Evolutionary conservation across 2,329 filamentous ascomycete species (phyloP).

Genomic region (Penicillium sp.): DNA sequence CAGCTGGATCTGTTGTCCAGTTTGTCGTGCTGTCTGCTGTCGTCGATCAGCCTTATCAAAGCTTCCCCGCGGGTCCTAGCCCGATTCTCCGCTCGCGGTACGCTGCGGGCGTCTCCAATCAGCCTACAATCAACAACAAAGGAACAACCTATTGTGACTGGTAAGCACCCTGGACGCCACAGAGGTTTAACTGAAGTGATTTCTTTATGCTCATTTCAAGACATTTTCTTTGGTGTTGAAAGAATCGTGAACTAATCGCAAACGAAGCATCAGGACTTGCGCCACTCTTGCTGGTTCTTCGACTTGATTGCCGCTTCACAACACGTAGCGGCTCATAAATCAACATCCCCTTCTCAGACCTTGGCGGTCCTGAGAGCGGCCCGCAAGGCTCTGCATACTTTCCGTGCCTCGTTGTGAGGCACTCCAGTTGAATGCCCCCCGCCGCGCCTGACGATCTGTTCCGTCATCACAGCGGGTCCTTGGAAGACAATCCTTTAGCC

Average conservation of each 20-base stretch:
- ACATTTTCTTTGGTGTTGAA: too few relatives aligned
- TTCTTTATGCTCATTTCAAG: too few relatives aligned
- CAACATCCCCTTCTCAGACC: constrained; percentile 32
- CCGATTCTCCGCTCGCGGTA: constrained; percentile 25
- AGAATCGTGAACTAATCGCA: constrained; percentile 3
- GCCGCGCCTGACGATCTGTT: constrained; percentile 37
- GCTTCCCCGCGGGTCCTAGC: constrained; percentile 27
- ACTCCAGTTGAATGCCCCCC: constrained; percentile 41
- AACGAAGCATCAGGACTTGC: not conserved
- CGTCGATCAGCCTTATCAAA: constrained; percentile 23
- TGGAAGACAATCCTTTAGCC: constrained; percentile 27
- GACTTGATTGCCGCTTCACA: too few relatives aligned
- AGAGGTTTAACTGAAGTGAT: too few relatives aligned
- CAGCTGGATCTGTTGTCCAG: constrained; percentile 14
- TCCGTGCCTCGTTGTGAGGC: constrained; percentile 30
- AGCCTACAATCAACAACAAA: not conserved
- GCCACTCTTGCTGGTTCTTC: too few relatives aligned
- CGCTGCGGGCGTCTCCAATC: constrained; percentile 4
- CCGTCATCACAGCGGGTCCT: constrained; percentile 34
- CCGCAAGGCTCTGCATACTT: constrained; percentile 3
- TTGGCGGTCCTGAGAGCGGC: constrained; percentile 31
- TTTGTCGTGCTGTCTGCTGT: constrained; percentile 11
- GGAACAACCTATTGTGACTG: not conserved
- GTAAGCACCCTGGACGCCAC: too few relatives aligned
- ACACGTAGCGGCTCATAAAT: too few relatives aligned